These are phyloP conservation scores for Ogataea trehaloabstinens DNA, from an alignment of 805 yeast genomes.

Conservation along the genomic window DNA sequence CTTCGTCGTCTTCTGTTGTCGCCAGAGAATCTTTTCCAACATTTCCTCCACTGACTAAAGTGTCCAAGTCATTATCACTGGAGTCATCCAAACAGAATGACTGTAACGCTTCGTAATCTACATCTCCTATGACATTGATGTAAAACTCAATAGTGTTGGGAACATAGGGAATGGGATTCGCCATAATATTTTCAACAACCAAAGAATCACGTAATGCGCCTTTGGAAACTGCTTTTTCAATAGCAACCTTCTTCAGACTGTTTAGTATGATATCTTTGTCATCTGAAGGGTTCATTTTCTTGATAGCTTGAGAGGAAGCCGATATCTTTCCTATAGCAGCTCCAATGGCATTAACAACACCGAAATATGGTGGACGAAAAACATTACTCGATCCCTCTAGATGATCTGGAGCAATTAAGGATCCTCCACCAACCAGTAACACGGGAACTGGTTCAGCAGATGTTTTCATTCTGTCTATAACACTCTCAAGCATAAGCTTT, in stretches of 20 bases:
- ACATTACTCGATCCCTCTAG: constrained; percentile 41
- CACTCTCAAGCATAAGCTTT: constrained; percentile 34
- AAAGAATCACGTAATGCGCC: constrained; percentile 28
- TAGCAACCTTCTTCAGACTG: constrained; percentile 17
- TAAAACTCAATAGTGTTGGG: constrained; percentile 33
- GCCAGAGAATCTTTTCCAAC: constrained; percentile 5
- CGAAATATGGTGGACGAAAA: constrained; percentile 38
- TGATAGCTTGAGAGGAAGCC: constrained; percentile 19
- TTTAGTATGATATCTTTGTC: constrained; percentile 18
- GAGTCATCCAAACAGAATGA: neutral
- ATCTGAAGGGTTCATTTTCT: constrained; percentile 12
- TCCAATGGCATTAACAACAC: constrained; percentile 49
- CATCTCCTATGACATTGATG: constrained; percentile 43
- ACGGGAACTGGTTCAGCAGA: constrained; percentile 41
- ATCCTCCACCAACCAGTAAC: constrained; percentile 49
- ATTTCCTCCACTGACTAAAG: constrained; percentile 8
- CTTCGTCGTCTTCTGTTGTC: constrained; percentile 9
- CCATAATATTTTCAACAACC: constrained; percentile 20
- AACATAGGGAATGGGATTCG: constrained; percentile 33
- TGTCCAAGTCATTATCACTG: neutral
- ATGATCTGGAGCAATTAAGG: constrained; percentile 39
- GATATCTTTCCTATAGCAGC: constrained; percentile 47
- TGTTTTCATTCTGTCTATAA: constrained; percentile 46
- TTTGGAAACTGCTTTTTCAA: constrained; percentile 17
- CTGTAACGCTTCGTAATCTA: constrained; percentile 32